Evolutionary conservation across 768 basidiomycete species (phyloP).

Genomic region (Russula brevipes): DNA sequence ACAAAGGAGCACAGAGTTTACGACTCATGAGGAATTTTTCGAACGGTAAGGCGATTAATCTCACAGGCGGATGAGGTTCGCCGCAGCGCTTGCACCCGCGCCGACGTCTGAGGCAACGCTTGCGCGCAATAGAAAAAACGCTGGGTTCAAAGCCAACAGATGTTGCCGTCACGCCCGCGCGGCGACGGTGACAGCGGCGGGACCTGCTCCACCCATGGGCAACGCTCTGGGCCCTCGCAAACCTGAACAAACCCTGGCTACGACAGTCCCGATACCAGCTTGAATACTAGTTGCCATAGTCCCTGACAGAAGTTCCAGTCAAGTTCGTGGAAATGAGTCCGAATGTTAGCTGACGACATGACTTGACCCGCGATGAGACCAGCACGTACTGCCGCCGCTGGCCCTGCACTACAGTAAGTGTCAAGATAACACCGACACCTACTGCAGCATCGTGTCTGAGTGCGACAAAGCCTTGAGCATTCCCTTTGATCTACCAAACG

Average conservation of each 20-base stretch:
- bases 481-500: too few species aligned
- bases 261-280: constrained; percentile 15
- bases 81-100: background rate
- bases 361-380: too few species aligned
- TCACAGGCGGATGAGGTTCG: background rate
- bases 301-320: background rate
- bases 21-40: too few species aligned
- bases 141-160: too few species aligned
- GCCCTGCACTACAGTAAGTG: too few species aligned
- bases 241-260: background rate
- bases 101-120: background rate
- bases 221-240: constrained; percentile 8
- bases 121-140: too few species aligned
- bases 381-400: too few species aligned
- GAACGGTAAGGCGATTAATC: background rate
- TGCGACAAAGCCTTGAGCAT: too few species aligned
- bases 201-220: constrained; percentile 10
- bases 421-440: too few species aligned
- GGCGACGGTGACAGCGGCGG: background rate
- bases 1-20: too few species aligned
- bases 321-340: background rate
- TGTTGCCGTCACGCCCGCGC: background rate
- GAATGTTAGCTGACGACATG: too few species aligned
- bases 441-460: too few species aligned
- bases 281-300: constrained; percentile 1